Base-by-base conservation (phyloP, 441 rosid species). In the Flueggea neowawraea region DNA sequence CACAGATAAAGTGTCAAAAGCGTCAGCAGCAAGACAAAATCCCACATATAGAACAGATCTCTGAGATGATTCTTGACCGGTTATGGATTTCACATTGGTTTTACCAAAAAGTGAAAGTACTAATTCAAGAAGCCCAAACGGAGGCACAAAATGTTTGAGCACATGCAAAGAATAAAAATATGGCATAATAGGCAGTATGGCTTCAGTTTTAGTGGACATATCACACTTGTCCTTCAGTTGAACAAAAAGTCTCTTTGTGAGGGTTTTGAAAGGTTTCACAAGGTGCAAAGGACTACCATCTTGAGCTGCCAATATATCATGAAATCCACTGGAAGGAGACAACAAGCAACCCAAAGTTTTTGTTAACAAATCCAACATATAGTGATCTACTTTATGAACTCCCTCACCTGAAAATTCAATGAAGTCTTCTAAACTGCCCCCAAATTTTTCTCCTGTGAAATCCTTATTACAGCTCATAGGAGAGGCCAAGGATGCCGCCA, bases 111-210 rank as follows among this genome's bases (percentile, higher is more conserved):
- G 73, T 82, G 81, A 90, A 61, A 68, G 71, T 39, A 72, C 91
- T 48, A 88, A 65, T 63, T 83, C 69, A 71, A 95, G 82, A 67
- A 90, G 82, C 70, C 84, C 71, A 58, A 85, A 78, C 31, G 98
- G 99, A 58, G 96, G 85, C 58, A 82, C 64, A 69, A 78, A 82
- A 61, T 68, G 76, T 66, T 74, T 62, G 72, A 95, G 67, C 75
- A 81, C 60, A 78, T 81, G 86, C 62, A 88, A 58, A 53, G 84
- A 69, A 68, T 80, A 77, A 78, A 83, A 77, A 65, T 75, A 65
- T 69, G 82, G 90, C 62, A 84, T 80, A 67, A 89, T 78, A 44
- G 82, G 67, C 62, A 62, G 57, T 43, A 78, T 70, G 68, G 71
- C 76, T 63, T 77, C 83, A 65, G 75, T 70, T 59, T 65, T 68